Base-by-base conservation (phyloP, 169 alveolate species). In the Plasmodium berghei region DNA sequence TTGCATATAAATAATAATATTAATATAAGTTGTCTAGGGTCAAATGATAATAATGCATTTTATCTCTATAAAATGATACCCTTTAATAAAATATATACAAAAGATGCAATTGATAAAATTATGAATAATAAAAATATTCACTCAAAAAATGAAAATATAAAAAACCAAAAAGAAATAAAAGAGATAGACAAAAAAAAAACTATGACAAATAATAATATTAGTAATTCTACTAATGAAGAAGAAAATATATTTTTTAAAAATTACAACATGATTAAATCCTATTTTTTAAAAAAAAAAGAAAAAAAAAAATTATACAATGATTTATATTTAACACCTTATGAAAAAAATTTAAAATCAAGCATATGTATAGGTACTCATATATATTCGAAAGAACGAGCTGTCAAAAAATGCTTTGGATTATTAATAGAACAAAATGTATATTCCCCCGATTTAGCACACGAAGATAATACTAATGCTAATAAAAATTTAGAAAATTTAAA, bases 321-420 rank as follows among this genome's bases (percentile, higher is more conserved):
- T 48, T 86, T 86, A 52, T 86, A 86, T 70, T 62, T 86, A 86
- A 28, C 87, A 20, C 87, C 91, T 18, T 86, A 86, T 62, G 91
- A 86, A 86, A 69, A 86, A 61, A 86, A 86, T 49, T 58, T 86
- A 86, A 86, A 86, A 72, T 86, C 91, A 61, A 86, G 91, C 28
- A 22, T 86, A 70, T 86, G 91, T 70, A 71, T 86, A 59, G 91
- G 91, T 52, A 86, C 91, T 5, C 91, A 86, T 71, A 86, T 86
- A 86, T 86, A 86, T 40, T 86, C 91, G 22, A 70, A 86, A 70
- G 91, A 86, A 72, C 70, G 91, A 26, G 91, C 91, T 22, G 91
- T 86, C n/a, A 86, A 86, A 54, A 86, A 86, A 86, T 86, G 91
- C 20, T 86, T 86, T 22, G 91, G 91, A 42, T 72, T 86, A 46